Percentiles rank a stretch among this genome's conserved stretches.
phyloP scores from a whole-genome alignment of 805 yeast species.

The Spathaspora passalidarum region DNA sequence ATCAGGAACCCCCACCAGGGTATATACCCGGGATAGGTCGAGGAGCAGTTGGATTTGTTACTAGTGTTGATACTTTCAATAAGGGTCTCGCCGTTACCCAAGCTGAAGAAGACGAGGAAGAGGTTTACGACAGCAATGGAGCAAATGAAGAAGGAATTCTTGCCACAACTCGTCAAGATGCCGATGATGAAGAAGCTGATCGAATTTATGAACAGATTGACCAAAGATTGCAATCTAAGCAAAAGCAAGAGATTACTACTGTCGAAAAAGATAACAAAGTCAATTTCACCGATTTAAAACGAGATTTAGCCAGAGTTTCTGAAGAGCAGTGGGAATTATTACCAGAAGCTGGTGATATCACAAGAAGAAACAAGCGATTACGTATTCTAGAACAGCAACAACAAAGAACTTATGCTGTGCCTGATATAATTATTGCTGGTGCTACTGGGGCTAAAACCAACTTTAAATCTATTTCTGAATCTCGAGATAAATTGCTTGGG shows the following conservation, averaged over 20 bases:
- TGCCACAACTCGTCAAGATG: conserved; percentile 24
- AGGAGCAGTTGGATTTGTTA: conserved; percentile 92
- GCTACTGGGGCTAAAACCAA: conserved; percentile 29
- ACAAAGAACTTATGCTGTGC: conserved; percentile 76
- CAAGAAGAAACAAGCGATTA: conserved; percentile 71
- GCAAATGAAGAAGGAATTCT: conserved; percentile 33
- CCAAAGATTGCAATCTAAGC: conserved; percentile 29
- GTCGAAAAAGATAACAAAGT: conserved; percentile 24
- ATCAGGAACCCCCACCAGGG: conserved; percentile 84
- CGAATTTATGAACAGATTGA: conserved; percentile 67
- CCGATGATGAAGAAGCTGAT: conserved; percentile 79
- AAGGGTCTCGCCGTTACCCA: conserved; percentile 14
- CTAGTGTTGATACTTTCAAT: conserved; percentile 64
- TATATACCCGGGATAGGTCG: conserved; percentile 92
- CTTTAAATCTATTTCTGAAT: conserved; percentile 56
- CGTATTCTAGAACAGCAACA: conserved; percentile 59
- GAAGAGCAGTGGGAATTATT: conserved; percentile 74
- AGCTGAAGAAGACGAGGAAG: conserved; percentile 27
- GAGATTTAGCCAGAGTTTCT: conserved; percentile 54
- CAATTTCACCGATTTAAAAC: conserved; percentile 68
- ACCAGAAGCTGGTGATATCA: conserved; percentile 88
- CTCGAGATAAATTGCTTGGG: conserved; percentile 58
- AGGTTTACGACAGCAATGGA: conserved; percentile 22
- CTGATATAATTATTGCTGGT: conserved; percentile 59
- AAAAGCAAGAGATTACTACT: conserved; percentile 8